Conservation (phyloP, 1,139 yeast genomes). For the Zhuliangozyma blackwelliae region DNA sequence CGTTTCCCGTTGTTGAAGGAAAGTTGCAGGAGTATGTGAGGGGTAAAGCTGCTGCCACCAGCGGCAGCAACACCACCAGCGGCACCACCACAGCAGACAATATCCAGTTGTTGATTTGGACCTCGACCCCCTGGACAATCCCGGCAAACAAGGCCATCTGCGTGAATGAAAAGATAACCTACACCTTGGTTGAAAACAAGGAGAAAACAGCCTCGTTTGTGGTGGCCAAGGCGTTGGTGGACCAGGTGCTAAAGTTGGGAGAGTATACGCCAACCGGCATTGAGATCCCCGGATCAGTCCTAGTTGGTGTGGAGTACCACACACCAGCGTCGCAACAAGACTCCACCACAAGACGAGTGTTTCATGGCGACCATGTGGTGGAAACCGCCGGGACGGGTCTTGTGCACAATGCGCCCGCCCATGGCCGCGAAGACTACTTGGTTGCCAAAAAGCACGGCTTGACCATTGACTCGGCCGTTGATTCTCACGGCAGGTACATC, state of each 20-base stretch:
- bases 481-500: slow-evolving; percentile 63
- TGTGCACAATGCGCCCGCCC: slow-evolving; percentile 97
- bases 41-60: slow-evolving; percentile 1
- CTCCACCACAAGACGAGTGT: slow-evolving; percentile 46
- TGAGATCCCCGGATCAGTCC: slow-evolving; percentile 37
- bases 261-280: slow-evolving; percentile 20
- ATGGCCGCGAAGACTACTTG: slow-evolving; percentile 89
- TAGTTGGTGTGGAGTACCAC: slow-evolving; percentile 43
- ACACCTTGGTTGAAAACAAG: slow-evolving; percentile 45
- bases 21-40: slow-evolving; percentile 4
- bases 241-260: slow-evolving; percentile 23
- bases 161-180: slow-evolving; percentile 54
- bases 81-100: no score
- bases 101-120: slow-evolving; percentile 66
- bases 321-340: slow-evolving; percentile 50
- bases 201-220: slow-evolving; percentile 36
- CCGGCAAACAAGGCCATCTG: slow-evolving; percentile 86
- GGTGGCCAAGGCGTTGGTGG: slow-evolving; percentile 46
- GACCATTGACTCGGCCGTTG: slow-evolving; percentile 70
- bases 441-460: slow-evolving; percentile 59
- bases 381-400: slow-evolving; percentile 86
- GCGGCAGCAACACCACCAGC: slow-evolving; percentile 2
- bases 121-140: slow-evolving; percentile 98
- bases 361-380: slow-evolving; percentile 82
- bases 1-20: slow-evolving; percentile 48